A percentile compares a stretch with the other conserved stretches of the same genome.
Conservation (phyloP, 2,329 filamentous ascomycete genomes). For the Claviceps paspali region DNA sequence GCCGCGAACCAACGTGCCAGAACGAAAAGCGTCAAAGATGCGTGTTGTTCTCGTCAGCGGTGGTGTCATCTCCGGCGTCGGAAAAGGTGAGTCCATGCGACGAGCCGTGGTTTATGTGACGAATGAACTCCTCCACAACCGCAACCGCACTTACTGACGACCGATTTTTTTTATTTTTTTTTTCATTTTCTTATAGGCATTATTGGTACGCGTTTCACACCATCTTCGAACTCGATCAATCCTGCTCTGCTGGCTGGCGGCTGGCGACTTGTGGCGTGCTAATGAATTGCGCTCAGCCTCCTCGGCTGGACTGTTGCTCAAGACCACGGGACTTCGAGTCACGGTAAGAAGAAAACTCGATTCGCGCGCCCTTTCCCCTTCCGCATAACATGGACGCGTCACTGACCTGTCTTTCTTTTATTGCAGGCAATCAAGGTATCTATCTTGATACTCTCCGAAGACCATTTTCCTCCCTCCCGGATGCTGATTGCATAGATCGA, state of each 20-base stretch:
- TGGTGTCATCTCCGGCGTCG: conserved; percentile 42
- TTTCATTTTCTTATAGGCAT: conserved; percentile 1
- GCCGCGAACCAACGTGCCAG: neutral
- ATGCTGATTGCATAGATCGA: conserved; percentile 22
- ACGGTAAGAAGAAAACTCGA: conserved; percentile 7
- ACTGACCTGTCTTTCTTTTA: conserved; percentile 1
- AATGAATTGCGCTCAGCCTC: conserved; percentile 33
- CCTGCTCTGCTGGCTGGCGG: too few relatives aligned
- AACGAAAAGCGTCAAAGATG: conserved; percentile 10
- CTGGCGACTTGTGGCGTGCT: neutral
- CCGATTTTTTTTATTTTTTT: too few relatives aligned
- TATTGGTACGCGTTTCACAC: conserved; percentile 3
- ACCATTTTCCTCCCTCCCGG: too few relatives aligned
- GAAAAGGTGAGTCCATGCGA: conserved; percentile 32
- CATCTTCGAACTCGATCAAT: neutral
- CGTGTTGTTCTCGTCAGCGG: conserved; percentile 16
- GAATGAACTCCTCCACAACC: too few relatives aligned
- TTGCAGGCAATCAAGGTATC: conserved; percentile 1
- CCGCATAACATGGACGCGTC: neutral
- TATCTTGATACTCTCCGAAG: too few relatives aligned
- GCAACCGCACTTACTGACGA: neutral
- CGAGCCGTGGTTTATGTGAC: neutral
- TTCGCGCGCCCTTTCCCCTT: neutral
- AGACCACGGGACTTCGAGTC: conserved; percentile 13
- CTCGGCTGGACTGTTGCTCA: conserved; percentile 43